Percentiles rank a stretch among this genome's conserved stretches.
phyloP scores from a whole-genome alignment of 352 stramenopile species.

The Pythium apleroticum region DNA sequence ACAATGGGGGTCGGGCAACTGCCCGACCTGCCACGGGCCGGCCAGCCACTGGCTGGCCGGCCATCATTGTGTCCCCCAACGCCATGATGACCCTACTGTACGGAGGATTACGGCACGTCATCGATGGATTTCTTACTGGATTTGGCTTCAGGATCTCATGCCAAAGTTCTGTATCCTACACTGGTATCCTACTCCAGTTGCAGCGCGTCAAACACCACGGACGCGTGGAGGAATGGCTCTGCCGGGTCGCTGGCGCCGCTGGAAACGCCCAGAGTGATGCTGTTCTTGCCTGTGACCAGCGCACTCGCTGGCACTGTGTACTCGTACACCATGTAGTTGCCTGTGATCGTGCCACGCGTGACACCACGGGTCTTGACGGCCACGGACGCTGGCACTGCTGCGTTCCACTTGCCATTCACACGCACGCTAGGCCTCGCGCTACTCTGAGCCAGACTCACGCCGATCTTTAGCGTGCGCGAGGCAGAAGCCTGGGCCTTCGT shows the following conservation, averaged over 20 bases:
- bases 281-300: constrained; percentile 38
- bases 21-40: too few species aligned
- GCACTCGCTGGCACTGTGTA: constrained; percentile 42
- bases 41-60: too few species aligned
- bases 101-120: neutral
- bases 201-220: constrained; percentile 52
- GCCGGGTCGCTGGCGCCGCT: constrained; percentile 39
- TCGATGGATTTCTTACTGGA: neutral
- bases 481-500: constrained; percentile 26
- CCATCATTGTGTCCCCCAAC: too few species aligned
- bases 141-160: neutral
- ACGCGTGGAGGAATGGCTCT: constrained; percentile 41
- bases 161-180: neutral
- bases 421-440: constrained; percentile 31
- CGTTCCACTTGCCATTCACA: constrained; percentile 45
- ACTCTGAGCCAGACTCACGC: constrained; percentile 36
- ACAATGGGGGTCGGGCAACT: too few species aligned
- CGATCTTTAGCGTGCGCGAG: constrained; percentile 39
- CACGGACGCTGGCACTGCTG: constrained; percentile 29
- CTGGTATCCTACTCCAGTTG: constrained; percentile 34
- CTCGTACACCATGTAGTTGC: constrained; percentile 54
- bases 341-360: constrained; percentile 39
- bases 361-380: constrained; percentile 49
- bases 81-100: neutral
- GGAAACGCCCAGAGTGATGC: constrained; percentile 35